Evolutionary conservation across 1,284 basidiomycete species (phyloP).

Genomic region (Gomphus sp.): DNA sequence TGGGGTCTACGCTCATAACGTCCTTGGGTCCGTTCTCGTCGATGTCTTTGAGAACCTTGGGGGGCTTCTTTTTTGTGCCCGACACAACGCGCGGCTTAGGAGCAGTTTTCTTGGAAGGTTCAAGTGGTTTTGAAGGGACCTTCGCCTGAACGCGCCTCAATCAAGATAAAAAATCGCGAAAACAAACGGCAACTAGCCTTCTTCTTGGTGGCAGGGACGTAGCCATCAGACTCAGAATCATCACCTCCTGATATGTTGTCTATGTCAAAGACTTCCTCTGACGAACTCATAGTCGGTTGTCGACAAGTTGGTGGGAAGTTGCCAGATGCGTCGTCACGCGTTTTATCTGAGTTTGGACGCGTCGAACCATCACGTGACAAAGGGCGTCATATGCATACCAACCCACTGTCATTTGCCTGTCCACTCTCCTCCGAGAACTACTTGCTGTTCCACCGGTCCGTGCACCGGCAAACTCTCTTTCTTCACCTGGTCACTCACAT

Average conservation of each 20-base stretch:
- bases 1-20: slow-evolving; percentile 26
- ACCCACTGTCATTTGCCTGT: too few relatives aligned
- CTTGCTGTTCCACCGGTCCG: too few relatives aligned
- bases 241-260: slow-evolving; percentile 50
- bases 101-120: slow-evolving; percentile 32
- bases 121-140: slow-evolving; percentile 15
- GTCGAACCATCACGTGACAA: slow-evolving; percentile 7
- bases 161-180: slow-evolving; percentile 1
- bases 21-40: slow-evolving; percentile 46
- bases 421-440: too few relatives aligned
- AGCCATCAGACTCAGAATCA: slow-evolving; percentile 51
- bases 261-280: slow-evolving; percentile 36
- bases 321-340: neutral
- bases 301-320: neutral
- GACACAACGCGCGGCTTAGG: slow-evolving; percentile 30
- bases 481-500: too few relatives aligned
- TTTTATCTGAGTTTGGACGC: slow-evolving; percentile 3
- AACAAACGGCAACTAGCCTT: slow-evolving; percentile 11
- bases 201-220: slow-evolving; percentile 51
- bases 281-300: slow-evolving; percentile 32
- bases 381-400: neutral
- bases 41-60: slow-evolving; percentile 49
- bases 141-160: slow-evolving; percentile 6
- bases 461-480: too few relatives aligned
- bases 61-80: slow-evolving; percentile 57